These are phyloP conservation scores for Ogataea minuta DNA, from an alignment of 805 yeast species.

Conservation along the genomic window DNA sequence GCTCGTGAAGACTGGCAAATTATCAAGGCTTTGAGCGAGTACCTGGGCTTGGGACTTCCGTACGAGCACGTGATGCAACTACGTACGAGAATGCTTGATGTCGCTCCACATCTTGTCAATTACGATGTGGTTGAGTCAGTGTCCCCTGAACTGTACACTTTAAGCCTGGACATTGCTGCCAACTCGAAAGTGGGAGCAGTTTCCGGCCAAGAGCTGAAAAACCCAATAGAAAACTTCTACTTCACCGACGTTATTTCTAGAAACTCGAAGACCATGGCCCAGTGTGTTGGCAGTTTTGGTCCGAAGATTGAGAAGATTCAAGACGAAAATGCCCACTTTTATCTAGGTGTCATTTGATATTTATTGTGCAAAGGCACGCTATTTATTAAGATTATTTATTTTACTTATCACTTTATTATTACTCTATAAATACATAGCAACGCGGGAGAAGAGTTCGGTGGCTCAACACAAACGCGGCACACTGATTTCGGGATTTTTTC, in stretches of 20 bases:
- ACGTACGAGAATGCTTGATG: constrained; percentile 66
- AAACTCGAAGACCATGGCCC: constrained; percentile 88
- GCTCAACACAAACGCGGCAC: constrained; percentile 35
- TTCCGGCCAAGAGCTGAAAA: constrained; percentile 47
- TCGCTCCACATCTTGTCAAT: constrained; percentile 78
- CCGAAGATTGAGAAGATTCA: constrained; percentile 58
- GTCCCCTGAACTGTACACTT: constrained; percentile 51
- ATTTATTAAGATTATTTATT: constrained; percentile 9
- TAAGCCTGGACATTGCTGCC: constrained; percentile 50
- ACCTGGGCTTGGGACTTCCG: constrained; percentile 65
- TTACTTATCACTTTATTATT: constrained; percentile 3
- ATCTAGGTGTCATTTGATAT: constrained; percentile 32
- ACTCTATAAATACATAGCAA: constrained; percentile 16
- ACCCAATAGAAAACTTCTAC: constrained; percentile 80
- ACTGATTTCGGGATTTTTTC: constrained; percentile 39
- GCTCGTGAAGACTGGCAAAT: constrained; percentile 94
- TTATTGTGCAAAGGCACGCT: constrained; percentile 8
- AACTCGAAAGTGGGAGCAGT: constrained; percentile 32
- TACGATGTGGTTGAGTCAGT: constrained; percentile 75
- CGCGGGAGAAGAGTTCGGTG: constrained; percentile 21
- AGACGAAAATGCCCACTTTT: constrained; percentile 43
- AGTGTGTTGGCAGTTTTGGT: constrained; percentile 72
- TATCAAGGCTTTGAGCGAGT: constrained; percentile 78
- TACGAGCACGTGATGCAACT: constrained; percentile 70
- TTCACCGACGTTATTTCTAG: constrained; percentile 86